Conservation (phyloP, 2,329 filamentous ascomycete species). For the Scortechinia acanthostroma region DNA sequence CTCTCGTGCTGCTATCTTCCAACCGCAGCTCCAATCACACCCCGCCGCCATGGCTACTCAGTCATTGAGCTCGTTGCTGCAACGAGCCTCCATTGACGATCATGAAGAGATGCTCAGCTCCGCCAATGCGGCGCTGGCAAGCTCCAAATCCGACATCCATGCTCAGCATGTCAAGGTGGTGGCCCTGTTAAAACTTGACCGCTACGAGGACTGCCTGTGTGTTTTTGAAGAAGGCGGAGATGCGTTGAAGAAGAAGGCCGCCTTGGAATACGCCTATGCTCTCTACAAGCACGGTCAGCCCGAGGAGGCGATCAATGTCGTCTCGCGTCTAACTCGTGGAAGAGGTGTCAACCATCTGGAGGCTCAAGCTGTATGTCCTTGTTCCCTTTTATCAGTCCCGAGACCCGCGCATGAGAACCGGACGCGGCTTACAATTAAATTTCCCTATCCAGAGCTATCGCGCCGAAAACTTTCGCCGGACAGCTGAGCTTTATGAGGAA, state of each 20-base stretch:
- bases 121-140: conserved; percentile 45
- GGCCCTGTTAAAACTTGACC: conserved; percentile 54
- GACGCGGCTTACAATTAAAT: conserved; percentile 4
- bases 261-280: conserved; percentile 55
- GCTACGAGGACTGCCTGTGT: conserved; percentile 50
- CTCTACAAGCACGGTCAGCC: conserved; percentile 52
- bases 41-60: conserved; percentile 29
- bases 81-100: conserved; percentile 49
- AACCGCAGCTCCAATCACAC: conserved; percentile 11
- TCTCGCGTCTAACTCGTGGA: conserved; percentile 24
- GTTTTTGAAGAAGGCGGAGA: conserved; percentile 44
- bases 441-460: conserved; percentile 37
- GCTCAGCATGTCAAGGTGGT: conserved; percentile 51
- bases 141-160: conserved; percentile 43
- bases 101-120: conserved; percentile 53
- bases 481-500: conserved; percentile 40
- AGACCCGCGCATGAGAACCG: conserved; percentile 2
- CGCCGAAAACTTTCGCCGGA: conserved; percentile 46
- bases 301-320: conserved; percentile 41
- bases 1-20: too few relatives aligned
- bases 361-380: conserved; percentile 44
- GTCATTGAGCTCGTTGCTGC: conserved; percentile 44
- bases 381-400: too few relatives aligned
- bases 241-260: conserved; percentile 40
- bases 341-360: conserved; percentile 51